phyloP scores from a whole-genome alignment of 352 stramenopile species.

The Pythium apleroticum region DNA sequence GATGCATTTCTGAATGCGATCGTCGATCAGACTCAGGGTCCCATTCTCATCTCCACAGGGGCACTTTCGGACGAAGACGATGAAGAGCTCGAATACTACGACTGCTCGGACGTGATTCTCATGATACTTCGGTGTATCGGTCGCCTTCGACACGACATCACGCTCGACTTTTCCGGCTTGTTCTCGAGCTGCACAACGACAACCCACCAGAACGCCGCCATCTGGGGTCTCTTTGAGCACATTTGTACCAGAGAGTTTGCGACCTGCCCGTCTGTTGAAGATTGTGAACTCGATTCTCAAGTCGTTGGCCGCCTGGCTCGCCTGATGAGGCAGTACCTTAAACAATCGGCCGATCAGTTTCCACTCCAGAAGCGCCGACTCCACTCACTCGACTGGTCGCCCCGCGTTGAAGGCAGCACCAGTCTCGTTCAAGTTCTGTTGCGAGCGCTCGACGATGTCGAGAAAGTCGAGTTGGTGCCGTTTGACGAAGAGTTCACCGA shows the following conservation, averaged over 20 bases:
- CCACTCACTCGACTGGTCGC: background rate
- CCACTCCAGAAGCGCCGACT: background rate
- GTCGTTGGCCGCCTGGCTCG: too few relatives aligned
- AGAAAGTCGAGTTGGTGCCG: background rate
- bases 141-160: background rate
- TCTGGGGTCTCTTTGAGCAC: background rate
- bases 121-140: background rate
- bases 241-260: background rate
- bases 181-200: background rate
- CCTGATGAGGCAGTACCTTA: too few relatives aligned
- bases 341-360: too few relatives aligned
- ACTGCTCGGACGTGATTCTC: background rate
- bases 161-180: background rate
- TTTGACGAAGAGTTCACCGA: background rate
- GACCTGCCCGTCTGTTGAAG: background rate
- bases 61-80: background rate
- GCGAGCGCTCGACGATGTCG: background rate
- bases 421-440: background rate
- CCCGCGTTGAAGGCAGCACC: background rate
- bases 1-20: too few relatives aligned
- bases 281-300: too few relatives aligned
- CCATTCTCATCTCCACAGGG: too few relatives aligned
- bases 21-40: too few relatives aligned
- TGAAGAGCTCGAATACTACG: background rate
- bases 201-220: background rate